Base-by-base conservation (phyloP, 2,329 filamentous ascomycete genomes). In the Colletotrichum magnum region DNA sequence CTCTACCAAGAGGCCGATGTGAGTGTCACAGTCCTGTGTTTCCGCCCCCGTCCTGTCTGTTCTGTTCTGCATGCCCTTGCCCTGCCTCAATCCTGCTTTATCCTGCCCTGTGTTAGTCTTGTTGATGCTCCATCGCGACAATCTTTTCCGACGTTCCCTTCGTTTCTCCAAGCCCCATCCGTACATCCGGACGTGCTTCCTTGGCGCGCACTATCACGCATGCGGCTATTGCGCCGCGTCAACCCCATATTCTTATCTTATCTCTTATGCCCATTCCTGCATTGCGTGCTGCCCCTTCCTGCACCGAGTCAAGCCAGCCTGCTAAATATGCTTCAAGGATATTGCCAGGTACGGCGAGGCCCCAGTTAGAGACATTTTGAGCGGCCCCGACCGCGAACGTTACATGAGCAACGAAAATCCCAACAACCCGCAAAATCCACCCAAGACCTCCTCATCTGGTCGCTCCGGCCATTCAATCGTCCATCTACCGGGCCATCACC, bases 1-100 rank as follows among this genome's bases (percentile, higher is more conserved):
- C 87, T 97, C 71, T 98, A 96, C 78, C 96, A 98, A 81, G 94
- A 96, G 78, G 88, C 88, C 73, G 89, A 93, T 83, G 92, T 93
- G 80, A 84, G 90, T 58, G 21, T 24, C 21, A 24, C 21, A 24
- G 21, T 24, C 21, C 21, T 24, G 21, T 24, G 21, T 24, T 24
- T 24, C 21, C 21, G 3, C 21, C 21, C 21, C 21, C 21, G 21
- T 4, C 21, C 3, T 24, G 21, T 24, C 21, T 24, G 21, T 24
- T 24, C 21, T 24, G 21, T 18, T 18, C 18, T 18, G 18, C 21
- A 24, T 24, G 21, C 21, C 21, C 21, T 24, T 24, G 21, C 59
- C 47, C 52, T 32, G n/a, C 24, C 68, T 58, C 43, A 47, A 18
- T 16, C 32, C 39, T 32, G 28, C 9, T 36, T 36, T 10, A 10